Conservation (phyloP, 495 filamentous ascomycete genomes). For the Penicillium verhagenii region DNA sequence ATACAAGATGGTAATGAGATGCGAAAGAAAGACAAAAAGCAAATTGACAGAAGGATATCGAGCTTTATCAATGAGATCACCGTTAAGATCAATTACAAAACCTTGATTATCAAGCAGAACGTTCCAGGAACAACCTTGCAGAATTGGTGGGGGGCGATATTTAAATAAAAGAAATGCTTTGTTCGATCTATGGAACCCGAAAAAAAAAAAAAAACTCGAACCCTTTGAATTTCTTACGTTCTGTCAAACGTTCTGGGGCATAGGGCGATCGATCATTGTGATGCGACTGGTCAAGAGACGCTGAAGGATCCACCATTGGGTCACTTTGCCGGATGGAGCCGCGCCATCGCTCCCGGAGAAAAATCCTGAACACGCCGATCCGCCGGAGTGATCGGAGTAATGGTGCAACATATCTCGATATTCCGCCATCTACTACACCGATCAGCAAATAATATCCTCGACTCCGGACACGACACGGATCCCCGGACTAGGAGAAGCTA, state of each 20-base stretch:
- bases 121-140: conserved; percentile 2
- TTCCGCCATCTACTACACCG: not conserved
- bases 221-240: conserved; percentile 19
- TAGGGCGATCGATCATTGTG: conserved; percentile 17
- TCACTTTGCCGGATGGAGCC: conserved; percentile 12
- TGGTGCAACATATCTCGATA: not conserved
- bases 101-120: conserved; percentile 22
- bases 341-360: conserved; percentile 17
- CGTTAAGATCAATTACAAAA: conserved; percentile 4
- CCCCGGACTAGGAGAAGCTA: not conserved
- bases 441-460: not conserved
- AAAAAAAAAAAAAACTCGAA: conserved; percentile 14
- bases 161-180: conserved; percentile 9
- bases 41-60: not conserved
- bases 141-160: not conserved
- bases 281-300: conserved; percentile 16
- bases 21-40: not conserved
- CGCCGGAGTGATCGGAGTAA: conserved; percentile 23
- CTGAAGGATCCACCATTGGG: conserved; percentile 17
- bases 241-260: conserved; percentile 2
- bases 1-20: conserved; percentile 12
- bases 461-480: not conserved
- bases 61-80: conserved; percentile 23
- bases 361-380: conserved; percentile 16
- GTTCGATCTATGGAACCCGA: conserved; percentile 2